Evolutionary conservation across 2,329 filamentous ascomycete genomes (phyloP).

Genomic region (Colletotrichum simmondsii): DNA sequence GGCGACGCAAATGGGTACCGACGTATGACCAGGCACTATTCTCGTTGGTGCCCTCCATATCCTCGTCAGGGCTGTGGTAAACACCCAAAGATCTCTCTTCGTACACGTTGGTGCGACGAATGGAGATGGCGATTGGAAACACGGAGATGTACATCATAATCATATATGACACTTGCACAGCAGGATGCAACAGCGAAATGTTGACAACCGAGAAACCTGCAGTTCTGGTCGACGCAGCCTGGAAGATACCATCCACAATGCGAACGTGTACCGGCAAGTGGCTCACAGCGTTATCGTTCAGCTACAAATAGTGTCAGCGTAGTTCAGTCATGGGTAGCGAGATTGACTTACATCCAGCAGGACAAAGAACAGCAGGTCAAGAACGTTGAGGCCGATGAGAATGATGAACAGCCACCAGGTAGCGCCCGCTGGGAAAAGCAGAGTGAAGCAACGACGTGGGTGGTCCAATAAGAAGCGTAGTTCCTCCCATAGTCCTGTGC

Average conservation of each 20-base stretch:
- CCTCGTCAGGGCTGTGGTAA: slow-evolving; percentile 64
- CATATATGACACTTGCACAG: slow-evolving; percentile 92
- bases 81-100: slow-evolving; percentile 89
- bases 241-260: slow-evolving; percentile 88
- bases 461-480: slow-evolving; percentile 92
- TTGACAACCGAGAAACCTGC: slow-evolving; percentile 89
- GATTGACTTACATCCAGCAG: slow-evolving; percentile 80
- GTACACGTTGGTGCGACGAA: slow-evolving; percentile 95
- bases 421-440: slow-evolving; percentile 88
- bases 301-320: slow-evolving; percentile 54
- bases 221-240: slow-evolving; percentile 88
- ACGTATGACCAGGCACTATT: slow-evolving; percentile 82
- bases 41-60: slow-evolving; percentile 60
- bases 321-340: slow-evolving; percentile 1
- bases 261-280: slow-evolving; percentile 77
- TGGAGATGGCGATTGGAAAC: slow-evolving; percentile 94
- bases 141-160: slow-evolving; percentile 99
- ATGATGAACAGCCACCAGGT: slow-evolving; percentile 98
- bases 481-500: slow-evolving; percentile 86
- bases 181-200: slow-evolving; percentile 82
- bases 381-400: slow-evolving; percentile 80
- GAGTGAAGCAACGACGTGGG: slow-evolving; percentile 93
- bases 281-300: slow-evolving; percentile 77
- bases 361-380: slow-evolving; percentile 92
- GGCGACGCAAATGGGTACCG: slow-evolving; percentile 88